Evolutionary conservation across 345 rosid genomes (phyloP).

Genomic region (Linum tenue): DNA sequence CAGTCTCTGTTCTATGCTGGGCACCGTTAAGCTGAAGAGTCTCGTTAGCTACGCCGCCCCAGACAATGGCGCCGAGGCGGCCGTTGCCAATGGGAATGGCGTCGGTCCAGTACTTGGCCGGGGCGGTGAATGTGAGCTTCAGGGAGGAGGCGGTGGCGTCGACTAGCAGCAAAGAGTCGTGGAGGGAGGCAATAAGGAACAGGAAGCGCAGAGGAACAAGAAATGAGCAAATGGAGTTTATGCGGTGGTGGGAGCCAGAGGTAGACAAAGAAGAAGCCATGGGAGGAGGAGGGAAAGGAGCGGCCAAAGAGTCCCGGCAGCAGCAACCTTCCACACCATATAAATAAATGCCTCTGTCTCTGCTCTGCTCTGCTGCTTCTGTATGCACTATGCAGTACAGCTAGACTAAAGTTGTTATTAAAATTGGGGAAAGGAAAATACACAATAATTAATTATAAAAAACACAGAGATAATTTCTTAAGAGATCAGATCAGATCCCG

Average conservation of each 20-base stretch:
- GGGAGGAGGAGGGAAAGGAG: background rate
- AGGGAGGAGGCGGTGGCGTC: background rate
- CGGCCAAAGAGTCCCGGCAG: no score
- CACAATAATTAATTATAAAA: no score
- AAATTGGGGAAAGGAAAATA: no score
- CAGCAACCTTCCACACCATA: no score
- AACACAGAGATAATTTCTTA: no score
- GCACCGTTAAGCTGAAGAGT: constrained; percentile 13
- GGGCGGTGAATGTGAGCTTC: constrained; percentile 5
- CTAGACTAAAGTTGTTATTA: no score
- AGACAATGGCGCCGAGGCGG: constrained; percentile 17
- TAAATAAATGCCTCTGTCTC: no score
- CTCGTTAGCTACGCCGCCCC: constrained; percentile 11
- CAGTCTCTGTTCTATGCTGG: background rate
- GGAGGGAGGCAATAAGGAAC: background rate
- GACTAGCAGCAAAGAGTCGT: background rate
- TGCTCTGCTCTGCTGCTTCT: no score
- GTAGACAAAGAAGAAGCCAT: background rate
- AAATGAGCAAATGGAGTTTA: background rate
- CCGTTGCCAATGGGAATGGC: constrained; percentile 16
- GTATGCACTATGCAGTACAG: no score
- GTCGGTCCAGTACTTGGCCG: constrained; percentile 13
- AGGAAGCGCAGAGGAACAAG: background rate
- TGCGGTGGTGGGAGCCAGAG: background rate
- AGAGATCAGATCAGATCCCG: no score